Evolutionary conservation across 768 basidiomycete species (phyloP).

Genomic region (Neoboletus subvelutipes): DNA sequence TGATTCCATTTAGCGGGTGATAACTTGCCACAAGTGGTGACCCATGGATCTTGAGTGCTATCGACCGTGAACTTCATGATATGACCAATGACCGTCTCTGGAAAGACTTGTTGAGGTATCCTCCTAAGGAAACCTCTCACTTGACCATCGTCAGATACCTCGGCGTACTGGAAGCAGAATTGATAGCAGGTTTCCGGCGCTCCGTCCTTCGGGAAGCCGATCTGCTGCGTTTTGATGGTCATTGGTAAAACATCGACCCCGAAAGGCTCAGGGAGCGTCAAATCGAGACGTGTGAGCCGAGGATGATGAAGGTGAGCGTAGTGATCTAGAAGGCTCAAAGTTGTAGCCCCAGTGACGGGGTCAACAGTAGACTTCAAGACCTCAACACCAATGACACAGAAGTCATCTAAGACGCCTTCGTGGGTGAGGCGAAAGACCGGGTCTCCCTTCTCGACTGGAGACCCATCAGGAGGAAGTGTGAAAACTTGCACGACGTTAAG

Average conservation of each 20-base stretch:
- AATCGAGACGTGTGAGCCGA: not conserved
- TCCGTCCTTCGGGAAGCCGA: not conserved
- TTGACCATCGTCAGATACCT: not conserved
- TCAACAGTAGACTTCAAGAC: not conserved
- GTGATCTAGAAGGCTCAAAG: not conserved
- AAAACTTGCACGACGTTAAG: not conserved
- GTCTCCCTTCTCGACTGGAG: not conserved
- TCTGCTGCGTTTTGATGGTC: not conserved
- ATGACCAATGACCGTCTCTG: not conserved
- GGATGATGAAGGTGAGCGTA: rapidly evolving
- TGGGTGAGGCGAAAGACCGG: not conserved
- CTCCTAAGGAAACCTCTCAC: not conserved
- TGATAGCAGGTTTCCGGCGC: too few species aligned
- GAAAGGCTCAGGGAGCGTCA: not conserved
- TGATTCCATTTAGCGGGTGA: not conserved
- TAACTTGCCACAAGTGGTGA: not conserved
- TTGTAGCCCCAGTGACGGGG: not conserved
- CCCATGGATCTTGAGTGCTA: not conserved
- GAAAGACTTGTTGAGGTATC: not conserved
- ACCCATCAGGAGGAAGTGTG: not conserved
- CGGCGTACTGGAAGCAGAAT: not conserved
- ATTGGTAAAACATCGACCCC: not conserved
- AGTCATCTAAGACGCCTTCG: not conserved
- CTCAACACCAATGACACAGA: rapidly evolving
- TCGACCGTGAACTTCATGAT: conserved; percentile 8